phyloP scores from a whole-genome alignment of 257 asterid species.

The Solanum rostratum region DNA sequence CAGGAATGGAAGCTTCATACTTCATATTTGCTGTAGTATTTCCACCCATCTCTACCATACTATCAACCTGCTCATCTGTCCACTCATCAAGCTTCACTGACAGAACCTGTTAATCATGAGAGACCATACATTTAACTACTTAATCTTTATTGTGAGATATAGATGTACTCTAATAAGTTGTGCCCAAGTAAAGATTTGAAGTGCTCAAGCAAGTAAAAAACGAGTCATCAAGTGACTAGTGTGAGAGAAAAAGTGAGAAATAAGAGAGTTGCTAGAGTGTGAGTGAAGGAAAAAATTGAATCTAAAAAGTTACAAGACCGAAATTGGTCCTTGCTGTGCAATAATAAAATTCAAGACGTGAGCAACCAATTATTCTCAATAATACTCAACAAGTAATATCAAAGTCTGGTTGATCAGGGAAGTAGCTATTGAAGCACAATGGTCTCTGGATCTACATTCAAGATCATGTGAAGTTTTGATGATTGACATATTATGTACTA shows the following conservation, averaged over 20 bases:
- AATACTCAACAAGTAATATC: too few species aligned
- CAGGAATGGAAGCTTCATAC: conserved; percentile 70
- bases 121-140: neutral
- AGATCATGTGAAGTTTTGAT: neutral
- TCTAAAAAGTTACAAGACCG: too few species aligned
- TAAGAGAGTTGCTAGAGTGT: neutral
- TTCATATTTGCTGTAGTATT: conserved; percentile 53
- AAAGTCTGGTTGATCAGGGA: too few species aligned
- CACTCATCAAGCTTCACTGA: conserved; percentile 88
- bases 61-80: conserved; percentile 86
- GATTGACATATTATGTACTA: neutral
- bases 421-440: neutral
- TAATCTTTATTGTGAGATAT: neutral
- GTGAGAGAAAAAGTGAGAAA: neutral
- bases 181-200: too few species aligned
- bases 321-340: too few species aligned
- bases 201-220: too few species aligned
- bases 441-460: neutral
- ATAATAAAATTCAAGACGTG: too few species aligned
- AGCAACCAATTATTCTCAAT: too few species aligned
- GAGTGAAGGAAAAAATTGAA: too few species aligned
- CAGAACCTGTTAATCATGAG: conserved; percentile 35
- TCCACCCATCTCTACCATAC: conserved; percentile 64
- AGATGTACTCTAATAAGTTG: neutral
- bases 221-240: neutral